Evolutionary conservation across 495 filamentous ascomycete species (phyloP).

Genomic region (Tuber brumale): DNA sequence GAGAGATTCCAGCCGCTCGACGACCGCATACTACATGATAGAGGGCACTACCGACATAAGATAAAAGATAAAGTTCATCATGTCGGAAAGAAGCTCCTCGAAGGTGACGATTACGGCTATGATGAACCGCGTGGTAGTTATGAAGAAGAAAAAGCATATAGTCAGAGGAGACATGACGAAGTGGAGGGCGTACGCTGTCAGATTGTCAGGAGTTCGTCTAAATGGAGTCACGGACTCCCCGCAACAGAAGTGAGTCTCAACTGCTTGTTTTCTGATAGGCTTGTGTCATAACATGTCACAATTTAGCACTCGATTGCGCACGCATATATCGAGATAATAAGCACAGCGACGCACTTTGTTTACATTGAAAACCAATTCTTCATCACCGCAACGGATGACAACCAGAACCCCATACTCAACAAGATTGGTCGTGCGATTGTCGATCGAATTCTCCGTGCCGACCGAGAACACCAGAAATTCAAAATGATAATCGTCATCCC

Average conservation of each 20-base stretch:
- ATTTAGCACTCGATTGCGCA: conserved; percentile 71
- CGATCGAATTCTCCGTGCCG: conserved; percentile 75
- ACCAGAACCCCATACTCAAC: conserved; percentile 75
- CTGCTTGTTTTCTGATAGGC: conserved; percentile 12
- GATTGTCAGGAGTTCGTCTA: conserved; percentile 52
- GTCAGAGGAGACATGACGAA: conserved; percentile 12
- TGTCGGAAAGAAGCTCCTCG: conserved; percentile 14
- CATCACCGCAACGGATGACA: conserved; percentile 76
- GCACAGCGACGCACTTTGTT: conserved; percentile 71
- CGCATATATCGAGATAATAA: conserved; percentile 78
- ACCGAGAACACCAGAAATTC: conserved; percentile 63
- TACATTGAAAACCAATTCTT: conserved; percentile 99
- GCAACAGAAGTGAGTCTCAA: conserved; percentile 22
- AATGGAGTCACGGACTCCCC: conserved; percentile 44
- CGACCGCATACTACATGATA: conserved; percentile 15
- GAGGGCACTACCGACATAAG: conserved; percentile 29
- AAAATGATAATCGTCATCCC: conserved; percentile 84
- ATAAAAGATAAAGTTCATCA: conserved; percentile 34
- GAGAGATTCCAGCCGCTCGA: conserved; percentile 56
- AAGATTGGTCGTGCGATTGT: conserved; percentile 83
- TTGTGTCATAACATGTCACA: conserved; percentile 47
- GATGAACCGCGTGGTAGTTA: conserved; percentile 22
- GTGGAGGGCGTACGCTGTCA: conserved; percentile 56
- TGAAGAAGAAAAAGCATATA: conserved; percentile 22
- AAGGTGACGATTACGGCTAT: conserved; percentile 16